Evolutionary conservation across 768 basidiomycete genomes (phyloP).

Genomic region (Mycena sanguinolenta): DNA sequence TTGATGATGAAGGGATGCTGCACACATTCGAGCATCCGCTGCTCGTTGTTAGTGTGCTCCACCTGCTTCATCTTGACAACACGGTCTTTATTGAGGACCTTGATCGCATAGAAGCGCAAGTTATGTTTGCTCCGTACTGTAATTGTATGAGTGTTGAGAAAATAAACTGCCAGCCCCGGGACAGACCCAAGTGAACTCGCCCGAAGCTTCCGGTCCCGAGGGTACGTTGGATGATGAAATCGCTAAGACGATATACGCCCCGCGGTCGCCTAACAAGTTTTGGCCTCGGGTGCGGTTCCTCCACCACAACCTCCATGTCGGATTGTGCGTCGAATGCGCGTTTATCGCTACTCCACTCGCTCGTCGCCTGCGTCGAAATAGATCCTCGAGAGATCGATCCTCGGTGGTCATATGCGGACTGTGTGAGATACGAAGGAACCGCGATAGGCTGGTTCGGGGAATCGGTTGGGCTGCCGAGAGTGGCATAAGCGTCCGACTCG

Average conservation of each 20-base stretch:
- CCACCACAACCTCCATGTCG: slow-evolving; percentile 51
- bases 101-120: slow-evolving; percentile 95
- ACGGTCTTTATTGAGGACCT: slow-evolving; percentile 93
- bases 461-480: slow-evolving; percentile 43
- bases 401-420: slow-evolving; percentile 62
- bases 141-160: slow-evolving; percentile 18
- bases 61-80: slow-evolving; percentile 95
- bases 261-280: slow-evolving; percentile 42
- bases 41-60: slow-evolving; percentile 97
- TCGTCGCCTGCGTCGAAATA: slow-evolving; percentile 77
- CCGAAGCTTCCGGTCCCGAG: slow-evolving; percentile 98
- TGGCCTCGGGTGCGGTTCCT: slow-evolving; percentile 37
- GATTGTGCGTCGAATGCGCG: slow-evolving; percentile 21
- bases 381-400: slow-evolving; percentile 80
- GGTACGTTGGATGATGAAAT: slow-evolving; percentile 87
- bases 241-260: slow-evolving; percentile 72
- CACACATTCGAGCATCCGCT: slow-evolving; percentile 85
- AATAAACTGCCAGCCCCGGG: slow-evolving; percentile 5
- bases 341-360: slow-evolving; percentile 57
- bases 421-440: slow-evolving; percentile 45
- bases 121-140: slow-evolving; percentile 93
- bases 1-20: slow-evolving; percentile 96
- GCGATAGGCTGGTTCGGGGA: slow-evolving; percentile 43
- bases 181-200: slow-evolving; percentile 87
- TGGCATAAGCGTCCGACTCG: slow-evolving; percentile 6